These are phyloP conservation scores for Sclerotinia sclerotiorum DNA, from an alignment of 2,329 filamentous ascomycete genomes.

Conservation along the genomic window DNA sequence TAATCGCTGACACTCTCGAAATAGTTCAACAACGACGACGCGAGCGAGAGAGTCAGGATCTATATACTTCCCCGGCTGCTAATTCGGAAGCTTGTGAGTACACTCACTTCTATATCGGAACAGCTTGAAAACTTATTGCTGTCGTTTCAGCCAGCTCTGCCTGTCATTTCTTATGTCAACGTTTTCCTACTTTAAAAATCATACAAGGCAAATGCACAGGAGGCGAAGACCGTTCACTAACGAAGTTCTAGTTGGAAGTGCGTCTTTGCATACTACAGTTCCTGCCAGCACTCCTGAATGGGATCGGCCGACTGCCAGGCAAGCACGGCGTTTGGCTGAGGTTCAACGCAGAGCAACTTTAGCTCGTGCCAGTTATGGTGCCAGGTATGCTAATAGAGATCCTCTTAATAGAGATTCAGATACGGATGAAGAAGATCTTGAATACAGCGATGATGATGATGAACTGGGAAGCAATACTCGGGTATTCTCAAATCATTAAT, in stretches of 20 bases:
- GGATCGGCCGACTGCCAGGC: slow-evolving; percentile 6
- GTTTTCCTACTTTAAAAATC: neutral
- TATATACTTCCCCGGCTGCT: neutral
- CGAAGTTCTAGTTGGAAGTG: neutral
- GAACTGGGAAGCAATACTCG: neutral
- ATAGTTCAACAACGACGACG: slow-evolving; percentile 3
- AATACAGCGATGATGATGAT: neutral
- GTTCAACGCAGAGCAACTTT: neutral
- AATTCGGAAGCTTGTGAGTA: slow-evolving; percentile 6
- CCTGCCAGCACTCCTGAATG: neutral
- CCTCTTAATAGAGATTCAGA: slow-evolving; percentile 2
- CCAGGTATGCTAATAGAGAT: no score
- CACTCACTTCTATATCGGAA: neutral
- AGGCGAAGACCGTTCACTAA: neutral
- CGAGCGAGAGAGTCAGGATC: neutral
- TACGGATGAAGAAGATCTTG: neutral
- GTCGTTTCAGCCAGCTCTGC: neutral
- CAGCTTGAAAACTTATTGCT: neutral
- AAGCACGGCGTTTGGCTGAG: neutral
- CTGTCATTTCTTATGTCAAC: neutral
- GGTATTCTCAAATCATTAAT: neutral
- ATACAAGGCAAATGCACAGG: neutral
- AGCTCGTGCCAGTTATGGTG: neutral
- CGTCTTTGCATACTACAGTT: neutral
- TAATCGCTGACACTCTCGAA: slow-evolving; percentile 7